Conservation (phyloP, 2,329 filamentous ascomycete genomes). For the Calonectria crousiana region DNA sequence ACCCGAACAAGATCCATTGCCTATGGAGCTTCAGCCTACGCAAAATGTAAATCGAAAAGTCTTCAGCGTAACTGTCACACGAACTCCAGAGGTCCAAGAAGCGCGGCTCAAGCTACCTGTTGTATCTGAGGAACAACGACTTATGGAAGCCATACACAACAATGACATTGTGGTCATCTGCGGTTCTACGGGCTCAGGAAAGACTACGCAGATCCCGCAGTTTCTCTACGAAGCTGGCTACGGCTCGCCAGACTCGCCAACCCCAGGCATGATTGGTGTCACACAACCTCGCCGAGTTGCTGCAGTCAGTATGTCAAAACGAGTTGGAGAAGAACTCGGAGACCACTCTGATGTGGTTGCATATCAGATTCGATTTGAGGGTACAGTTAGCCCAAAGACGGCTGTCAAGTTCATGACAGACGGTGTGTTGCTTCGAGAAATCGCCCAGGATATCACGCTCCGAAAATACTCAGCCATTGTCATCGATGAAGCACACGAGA, state of each 20-base stretch:
- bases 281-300: conserved; percentile 96
- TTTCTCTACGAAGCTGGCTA: conserved; percentile 96
- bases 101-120: conserved; percentile 86
- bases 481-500: conserved; percentile 96
- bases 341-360: conserved; percentile 82
- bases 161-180: conserved; percentile 92
- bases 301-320: conserved; percentile 95
- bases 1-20: conserved; percentile 78
- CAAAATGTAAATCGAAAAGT: conserved; percentile 75
- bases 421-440: conserved; percentile 91
- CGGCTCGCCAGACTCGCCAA: conserved; percentile 80
- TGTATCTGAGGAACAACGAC: conserved; percentile 93
- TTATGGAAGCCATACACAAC: conserved; percentile 98
- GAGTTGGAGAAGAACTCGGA: conserved; percentile 88
- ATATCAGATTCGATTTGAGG: conserved; percentile 96
- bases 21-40: conserved; percentile 73
- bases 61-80: conserved; percentile 78
- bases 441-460: conserved; percentile 88
- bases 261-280: conserved; percentile 92
- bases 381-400: conserved; percentile 81
- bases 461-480: conserved; percentile 93
- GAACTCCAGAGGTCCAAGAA: conserved; percentile 80
- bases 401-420: conserved; percentile 99
- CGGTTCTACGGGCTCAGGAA: conserved; percentile 95
- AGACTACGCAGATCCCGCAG: conserved; percentile 97